Base-by-base conservation (phyloP, 352 stramenopile genomes). In the Pseudoperonospora humuli region DNA sequence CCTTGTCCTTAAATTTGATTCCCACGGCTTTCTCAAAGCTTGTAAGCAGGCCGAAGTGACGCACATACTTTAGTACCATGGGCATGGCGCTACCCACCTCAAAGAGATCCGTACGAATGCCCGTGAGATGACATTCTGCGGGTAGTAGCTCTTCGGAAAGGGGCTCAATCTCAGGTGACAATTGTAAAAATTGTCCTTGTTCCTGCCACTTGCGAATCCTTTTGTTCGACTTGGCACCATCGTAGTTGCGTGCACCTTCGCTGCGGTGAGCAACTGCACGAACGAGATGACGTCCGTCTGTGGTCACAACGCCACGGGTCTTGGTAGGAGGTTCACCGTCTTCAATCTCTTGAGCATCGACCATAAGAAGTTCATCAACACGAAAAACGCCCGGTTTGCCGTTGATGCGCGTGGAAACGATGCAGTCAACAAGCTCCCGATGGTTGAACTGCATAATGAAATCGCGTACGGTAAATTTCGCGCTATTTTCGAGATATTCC, bases 51-150 rank as follows among this genome's bases (percentile, higher is more conserved):
- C 69, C 73, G 46, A 75, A 87, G 45, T 94, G 69, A 8, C 78
- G 75, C 20, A 94, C 57, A 54, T 88, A 82, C 59, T 89, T 88
- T 14, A 92, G 59, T 32, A 89, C 61, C 76, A 94, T 86, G 13
- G 82, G 80, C 71, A 94, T 86, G n/a, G 74, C 75, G 19, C 65
- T 81, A 10, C 64, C 75, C n/a, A 88, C 36, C 44, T 94, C 82
- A 28, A 91, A 90, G 2, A 94, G 61, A 35, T 94, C 82, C 13
- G 75, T 54, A 0, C 78, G 76, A 25, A 94, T 50, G 13, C 82
- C 82, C 0, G 79, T 92, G 34, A 92, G 54, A 35, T 90, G 67
- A 21, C 73, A 86, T 33, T 84, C 60, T 11, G 48, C 29, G 0
- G 69, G 61, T 18, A 54, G 61, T 2, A 90, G 52, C 27, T 72